phyloP scores from a whole-genome alignment of 306 rosid species.

The Quercus cerris region DNA sequence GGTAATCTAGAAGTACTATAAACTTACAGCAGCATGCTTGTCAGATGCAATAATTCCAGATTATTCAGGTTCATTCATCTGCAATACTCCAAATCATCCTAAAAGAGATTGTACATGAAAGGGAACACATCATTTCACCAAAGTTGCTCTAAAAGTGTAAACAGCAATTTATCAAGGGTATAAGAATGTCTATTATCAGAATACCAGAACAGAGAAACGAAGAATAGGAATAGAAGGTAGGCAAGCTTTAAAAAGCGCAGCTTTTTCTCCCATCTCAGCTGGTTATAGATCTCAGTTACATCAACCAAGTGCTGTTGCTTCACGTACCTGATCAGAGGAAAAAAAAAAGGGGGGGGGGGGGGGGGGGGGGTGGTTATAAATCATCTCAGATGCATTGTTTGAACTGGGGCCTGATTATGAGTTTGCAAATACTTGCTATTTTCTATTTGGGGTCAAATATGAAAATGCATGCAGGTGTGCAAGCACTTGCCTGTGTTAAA shows the following conservation, averaged over 20 bases:
- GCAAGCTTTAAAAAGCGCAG: constrained; percentile 52
- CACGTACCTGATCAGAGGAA: constrained; percentile 46
- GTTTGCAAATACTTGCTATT: background rate
- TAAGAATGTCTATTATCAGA: constrained; percentile 1
- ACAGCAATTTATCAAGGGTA: background rate
- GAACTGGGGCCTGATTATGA: background rate
- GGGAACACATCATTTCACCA: constrained; percentile 13
- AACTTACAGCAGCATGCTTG: constrained; percentile 33
- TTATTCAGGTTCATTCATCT: constrained; percentile 36
- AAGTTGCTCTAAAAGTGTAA: constrained; percentile 10
- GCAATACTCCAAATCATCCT: constrained; percentile 66
- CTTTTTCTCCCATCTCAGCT: constrained; percentile 71
- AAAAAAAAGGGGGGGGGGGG: too few relatives aligned
- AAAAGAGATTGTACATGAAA: constrained; percentile 21
- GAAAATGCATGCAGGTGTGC: background rate
- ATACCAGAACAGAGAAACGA: constrained; percentile 65
- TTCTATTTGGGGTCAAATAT: background rate
- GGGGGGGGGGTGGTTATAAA: constrained; percentile 10
- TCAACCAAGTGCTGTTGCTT: constrained; percentile 54
- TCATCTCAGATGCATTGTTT: constrained; percentile 12
- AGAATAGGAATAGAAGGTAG: constrained; percentile 42
- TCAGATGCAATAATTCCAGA: constrained; percentile 10
- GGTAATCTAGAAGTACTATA: background rate
- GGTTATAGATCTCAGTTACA: constrained; percentile 87
- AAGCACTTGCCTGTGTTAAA: background rate